These are phyloP conservation scores for Galerina sulciceps DNA, from an alignment of 768 basidiomycete species.

Conservation along the genomic window DNA sequence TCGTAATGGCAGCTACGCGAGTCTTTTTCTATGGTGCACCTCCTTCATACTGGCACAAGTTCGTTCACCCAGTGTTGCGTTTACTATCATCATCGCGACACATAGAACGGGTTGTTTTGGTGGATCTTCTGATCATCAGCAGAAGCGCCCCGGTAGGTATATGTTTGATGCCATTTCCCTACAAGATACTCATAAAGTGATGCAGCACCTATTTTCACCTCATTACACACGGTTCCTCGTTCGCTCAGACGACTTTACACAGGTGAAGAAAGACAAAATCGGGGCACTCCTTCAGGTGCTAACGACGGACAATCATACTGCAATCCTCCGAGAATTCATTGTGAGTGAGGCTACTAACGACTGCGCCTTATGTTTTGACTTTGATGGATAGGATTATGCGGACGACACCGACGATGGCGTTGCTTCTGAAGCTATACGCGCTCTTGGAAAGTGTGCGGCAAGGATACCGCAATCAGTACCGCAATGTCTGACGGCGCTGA, in stretches of 20 bases:
- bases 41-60: slow-evolving; percentile 53
- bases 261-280: slow-evolving; percentile 78
- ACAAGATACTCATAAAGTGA: not conserved
- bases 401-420: slow-evolving; percentile 78
- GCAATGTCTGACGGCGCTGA: slow-evolving; percentile 77
- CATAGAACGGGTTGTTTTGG: slow-evolving; percentile 74
- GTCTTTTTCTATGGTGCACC: slow-evolving; percentile 78
- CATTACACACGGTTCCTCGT: slow-evolving; percentile 73
- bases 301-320: slow-evolving; percentile 66
- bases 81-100: slow-evolving; percentile 73
- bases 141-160: slow-evolving; percentile 65
- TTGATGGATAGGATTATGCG: slow-evolving; percentile 66
- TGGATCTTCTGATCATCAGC: slow-evolving; percentile 71
- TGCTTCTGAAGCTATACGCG: slow-evolving; percentile 73
- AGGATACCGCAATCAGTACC: slow-evolving; percentile 69
- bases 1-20: slow-evolving; percentile 76
- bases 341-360: slow-evolving; percentile 48
- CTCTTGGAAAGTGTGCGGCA: slow-evolving; percentile 77
- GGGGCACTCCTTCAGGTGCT: slow-evolving; percentile 70
- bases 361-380: not conserved
- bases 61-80: slow-evolving; percentile 75
- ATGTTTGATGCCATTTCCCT: not conserved
- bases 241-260: slow-evolving; percentile 64
- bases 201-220: slow-evolving; percentile 64
- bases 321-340: slow-evolving; percentile 82